Percentiles rank a stretch among this genome's conserved stretches.
These are phyloP conservation scores for Tuber borchii DNA, from an alignment of 495 filamentous ascomycete genomes.

Conservation along the genomic window DNA sequence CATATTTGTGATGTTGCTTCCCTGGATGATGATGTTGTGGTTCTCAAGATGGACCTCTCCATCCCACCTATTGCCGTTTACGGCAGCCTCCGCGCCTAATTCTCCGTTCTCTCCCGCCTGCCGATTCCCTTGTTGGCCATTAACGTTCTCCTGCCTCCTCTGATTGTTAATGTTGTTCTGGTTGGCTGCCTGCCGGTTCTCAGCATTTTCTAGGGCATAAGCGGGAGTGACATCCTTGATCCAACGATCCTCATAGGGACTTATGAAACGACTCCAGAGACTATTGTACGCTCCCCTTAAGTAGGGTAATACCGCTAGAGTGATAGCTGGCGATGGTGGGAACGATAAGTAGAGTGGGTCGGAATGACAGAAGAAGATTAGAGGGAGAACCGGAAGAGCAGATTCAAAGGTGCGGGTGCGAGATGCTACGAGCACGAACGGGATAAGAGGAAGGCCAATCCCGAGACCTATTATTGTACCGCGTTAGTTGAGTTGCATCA, in stretches of 20 bases:
- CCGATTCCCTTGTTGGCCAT: constrained; percentile 26
- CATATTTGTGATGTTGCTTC: constrained; percentile 41
- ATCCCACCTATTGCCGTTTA: constrained; percentile 34
- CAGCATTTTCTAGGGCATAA: constrained; percentile 31
- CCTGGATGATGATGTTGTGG: constrained; percentile 42
- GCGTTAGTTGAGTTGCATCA: background rate
- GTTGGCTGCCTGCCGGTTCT: constrained; percentile 17
- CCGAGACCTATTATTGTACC: constrained; percentile 31
- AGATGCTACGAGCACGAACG: constrained; percentile 41
- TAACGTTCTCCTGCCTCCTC: constrained; percentile 25
- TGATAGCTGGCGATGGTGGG: constrained; percentile 42
- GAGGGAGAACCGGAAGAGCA: constrained; percentile 39
- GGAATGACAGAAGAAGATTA: constrained; percentile 42
- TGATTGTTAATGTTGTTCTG: constrained; percentile 21
- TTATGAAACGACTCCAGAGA: constrained; percentile 38
- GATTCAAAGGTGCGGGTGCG: constrained; percentile 42
- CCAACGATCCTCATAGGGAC: constrained; percentile 39
- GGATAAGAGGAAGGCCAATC: constrained; percentile 41
- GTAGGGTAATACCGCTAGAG: constrained; percentile 41
- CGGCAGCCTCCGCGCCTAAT: constrained; percentile 17
- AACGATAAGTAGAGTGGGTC: constrained; percentile 42
- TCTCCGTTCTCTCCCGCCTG: constrained; percentile 27
- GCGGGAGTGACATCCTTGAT: constrained; percentile 39
- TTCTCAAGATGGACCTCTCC: constrained; percentile 41
- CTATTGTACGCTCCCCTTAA: constrained; percentile 38